Evolutionary conservation across 371 early-diverging fungal species (phyloP), one percentile per base, ranked within the genome.

Genomic region (Mycotypha africana): DNA sequence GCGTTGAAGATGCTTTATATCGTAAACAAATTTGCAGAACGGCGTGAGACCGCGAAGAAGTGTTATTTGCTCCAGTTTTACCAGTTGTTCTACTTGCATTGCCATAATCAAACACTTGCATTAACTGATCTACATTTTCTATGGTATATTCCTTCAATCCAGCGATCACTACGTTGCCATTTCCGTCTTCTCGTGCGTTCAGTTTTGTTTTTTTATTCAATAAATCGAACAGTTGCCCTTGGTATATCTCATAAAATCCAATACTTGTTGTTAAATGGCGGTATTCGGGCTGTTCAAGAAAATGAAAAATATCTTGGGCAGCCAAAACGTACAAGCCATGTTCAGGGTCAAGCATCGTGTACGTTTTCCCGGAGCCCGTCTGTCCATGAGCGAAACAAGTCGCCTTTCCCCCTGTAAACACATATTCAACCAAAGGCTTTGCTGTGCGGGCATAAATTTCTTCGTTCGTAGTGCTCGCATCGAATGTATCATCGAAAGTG

Each of bases 331-430:
- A 98, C 11, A 97, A 81, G 5, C 94, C 91, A 37, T 82, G 74
- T 3, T 74, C 69, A 11, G 71, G 71, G 57, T 95, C 92, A 45
- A 97, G 72, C 99, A 99, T 98, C 1, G 99, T 99, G 65, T 88
- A 89, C 0, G 99, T 99, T 65, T 99, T 99, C 25, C 99, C 99
- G 21, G 68, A 65, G 24, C 82, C 95, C 9, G 99, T 97, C 67
- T 98, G 99, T 0, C 99, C 98, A 72, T 97, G 98, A 37, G 98
- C 99, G 78, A 99, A 97, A 60, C 98, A 93, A 7, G 99, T 97
- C 0, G 97, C 97, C 62, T 96, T 96, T 35, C 98, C 98, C 2
- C 98, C 98, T 17, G 70, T 59, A 51, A 98, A 93, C 5, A 95
- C 80, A 68, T 95, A 93, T 34, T 95, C 86, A 0, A 99, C 98